A percentile compares a stretch with the other conserved stretches of the same genome.
These are phyloP conservation scores for Leccinum ochraceum DNA, from an alignment of 768 basidiomycete genomes.

Conservation along the genomic window DNA sequence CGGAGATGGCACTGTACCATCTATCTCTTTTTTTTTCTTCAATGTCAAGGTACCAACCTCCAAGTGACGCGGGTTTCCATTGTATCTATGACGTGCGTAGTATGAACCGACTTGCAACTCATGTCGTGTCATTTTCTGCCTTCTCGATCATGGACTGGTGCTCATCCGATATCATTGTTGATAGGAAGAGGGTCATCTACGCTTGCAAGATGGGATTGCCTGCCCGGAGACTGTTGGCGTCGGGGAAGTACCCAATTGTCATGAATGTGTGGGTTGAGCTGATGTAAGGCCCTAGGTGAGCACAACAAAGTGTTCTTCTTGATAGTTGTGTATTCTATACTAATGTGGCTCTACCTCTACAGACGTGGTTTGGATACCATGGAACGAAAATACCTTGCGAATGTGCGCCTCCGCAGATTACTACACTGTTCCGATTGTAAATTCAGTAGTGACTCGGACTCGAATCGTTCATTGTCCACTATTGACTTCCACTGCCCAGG, in stretches of 20 bases:
- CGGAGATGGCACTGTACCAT: background rate
- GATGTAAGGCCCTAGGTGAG: background rate
- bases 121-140: background rate
- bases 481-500: conserved; percentile 2
- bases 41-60: conserved; percentile 1
- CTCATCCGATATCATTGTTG: background rate
- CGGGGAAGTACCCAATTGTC: background rate
- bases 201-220: background rate
- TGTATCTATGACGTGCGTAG: conserved; percentile 4
- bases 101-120: background rate
- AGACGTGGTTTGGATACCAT: background rate
- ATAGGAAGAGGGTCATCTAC: background rate
- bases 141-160: background rate
- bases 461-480: background rate
- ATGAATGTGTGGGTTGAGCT: background rate
- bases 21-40: background rate
- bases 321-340: background rate
- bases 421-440: background rate
- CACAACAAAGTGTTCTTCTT: background rate
- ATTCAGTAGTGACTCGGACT: conserved; percentile 3
- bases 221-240: background rate
- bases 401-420: background rate
- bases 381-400: no score
- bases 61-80: background rate
- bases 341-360: background rate